These are phyloP conservation scores for Pyrenopolyporus hunteri DNA, from an alignment of 495 filamentous ascomycete species.

Conservation along the genomic window DNA sequence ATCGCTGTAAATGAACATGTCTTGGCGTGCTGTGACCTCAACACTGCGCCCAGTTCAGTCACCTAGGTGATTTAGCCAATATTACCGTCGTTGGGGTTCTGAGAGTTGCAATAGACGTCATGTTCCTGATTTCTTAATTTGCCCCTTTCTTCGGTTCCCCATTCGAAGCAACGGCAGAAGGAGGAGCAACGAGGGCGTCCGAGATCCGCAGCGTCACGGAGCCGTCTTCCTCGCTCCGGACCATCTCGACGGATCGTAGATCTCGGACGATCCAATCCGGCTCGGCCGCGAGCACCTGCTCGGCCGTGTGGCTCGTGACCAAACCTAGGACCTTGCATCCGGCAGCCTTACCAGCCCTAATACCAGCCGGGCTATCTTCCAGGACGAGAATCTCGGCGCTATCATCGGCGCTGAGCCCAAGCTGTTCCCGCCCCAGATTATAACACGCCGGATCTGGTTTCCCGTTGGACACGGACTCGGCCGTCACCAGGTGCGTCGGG, in stretches of 20 bases:
- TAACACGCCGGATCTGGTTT: slow-evolving; percentile 94
- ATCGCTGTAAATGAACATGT: not conserved
- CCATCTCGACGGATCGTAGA: slow-evolving; percentile 70
- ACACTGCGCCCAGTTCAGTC: not conserved
- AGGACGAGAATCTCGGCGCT: slow-evolving; percentile 70
- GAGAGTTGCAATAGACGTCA: not conserved
- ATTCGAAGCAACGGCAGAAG: not conserved
- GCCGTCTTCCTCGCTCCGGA: slow-evolving; percentile 49
- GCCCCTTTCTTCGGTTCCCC: not conserved
- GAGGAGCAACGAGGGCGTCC: slow-evolving; percentile 38
- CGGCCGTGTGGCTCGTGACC: slow-evolving; percentile 79
- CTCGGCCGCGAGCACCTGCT: slow-evolving; percentile 70
- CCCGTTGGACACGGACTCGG: slow-evolving; percentile 82
- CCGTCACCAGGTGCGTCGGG: slow-evolving; percentile 77
- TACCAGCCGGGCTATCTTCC: slow-evolving; percentile 94
- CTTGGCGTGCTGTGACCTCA: slow-evolving; percentile 27
- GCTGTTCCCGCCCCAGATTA: slow-evolving; percentile 66
- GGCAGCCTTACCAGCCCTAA: slow-evolving; percentile 83
- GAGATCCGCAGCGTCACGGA: slow-evolving; percentile 61
- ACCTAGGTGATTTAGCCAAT: not conserved
- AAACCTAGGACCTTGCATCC: slow-evolving; percentile 89
- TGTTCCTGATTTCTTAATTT: not conserved
- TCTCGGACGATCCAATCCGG: slow-evolving; percentile 91
- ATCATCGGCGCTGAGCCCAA: slow-evolving; percentile 55
- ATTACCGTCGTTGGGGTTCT: not conserved